Evolutionary conservation across 2,329 filamentous ascomycete genomes (phyloP).

Genomic region (Aspergillus sp.): DNA sequence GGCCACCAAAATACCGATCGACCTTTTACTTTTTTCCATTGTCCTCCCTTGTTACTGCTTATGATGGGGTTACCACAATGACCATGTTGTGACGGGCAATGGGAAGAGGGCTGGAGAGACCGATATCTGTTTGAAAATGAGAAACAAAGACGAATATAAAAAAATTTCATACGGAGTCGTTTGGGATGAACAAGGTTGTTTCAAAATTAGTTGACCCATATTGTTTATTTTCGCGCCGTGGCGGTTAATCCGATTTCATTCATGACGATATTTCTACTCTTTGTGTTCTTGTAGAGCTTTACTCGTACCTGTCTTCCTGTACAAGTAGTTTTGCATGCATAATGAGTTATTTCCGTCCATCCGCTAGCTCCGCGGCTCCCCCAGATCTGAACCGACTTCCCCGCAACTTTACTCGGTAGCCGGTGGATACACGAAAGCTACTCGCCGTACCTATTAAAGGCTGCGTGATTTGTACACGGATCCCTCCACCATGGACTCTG

Average conservation of each 20-base stretch:
- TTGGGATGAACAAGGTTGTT: slow-evolving; percentile 34
- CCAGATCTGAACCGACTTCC: slow-evolving; percentile 6
- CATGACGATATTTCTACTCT: slow-evolving; percentile 14
- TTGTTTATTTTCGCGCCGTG: slow-evolving; percentile 28
- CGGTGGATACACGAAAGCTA: neutral
- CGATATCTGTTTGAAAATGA: slow-evolving; percentile 26
- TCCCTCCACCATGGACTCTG: no score
- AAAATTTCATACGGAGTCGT: slow-evolving; percentile 26
- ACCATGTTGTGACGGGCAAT: slow-evolving; percentile 31
- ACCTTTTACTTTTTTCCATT: slow-evolving; percentile 31
- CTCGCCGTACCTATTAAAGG: no score
- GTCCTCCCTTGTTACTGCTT: slow-evolving; percentile 17
- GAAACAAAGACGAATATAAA: slow-evolving; percentile 16
- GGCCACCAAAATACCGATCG: slow-evolving; percentile 27
- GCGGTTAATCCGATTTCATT: slow-evolving; percentile 38
- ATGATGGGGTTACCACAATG: slow-evolving; percentile 30
- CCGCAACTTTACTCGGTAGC: slow-evolving; percentile 21
- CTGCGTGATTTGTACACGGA: no score
- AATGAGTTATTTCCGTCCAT: neutral
- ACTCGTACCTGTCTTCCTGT: neutral
- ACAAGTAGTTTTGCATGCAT: no score
- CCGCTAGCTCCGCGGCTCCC: slow-evolving; percentile 1
- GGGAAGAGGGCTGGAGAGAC: slow-evolving; percentile 16
- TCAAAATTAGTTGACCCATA: slow-evolving; percentile 35
- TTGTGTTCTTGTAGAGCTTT: neutral